Base-by-base conservation (phyloP, 305 asterid genomes). In the Plantago coronopus region DNA sequence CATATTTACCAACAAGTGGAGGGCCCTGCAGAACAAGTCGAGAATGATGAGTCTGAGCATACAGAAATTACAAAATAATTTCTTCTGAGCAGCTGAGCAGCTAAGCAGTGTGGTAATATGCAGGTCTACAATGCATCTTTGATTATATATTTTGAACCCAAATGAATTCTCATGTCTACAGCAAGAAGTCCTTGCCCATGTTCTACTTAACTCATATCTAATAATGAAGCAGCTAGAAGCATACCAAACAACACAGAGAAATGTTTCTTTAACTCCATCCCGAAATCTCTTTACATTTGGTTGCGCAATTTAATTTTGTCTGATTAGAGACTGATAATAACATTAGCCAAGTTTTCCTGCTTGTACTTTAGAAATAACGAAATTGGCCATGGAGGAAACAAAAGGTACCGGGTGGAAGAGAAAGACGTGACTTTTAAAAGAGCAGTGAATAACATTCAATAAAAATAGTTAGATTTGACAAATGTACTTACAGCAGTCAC, bases 1-100 rank as follows among this genome's bases (percentile, higher is more conserved):
- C 98, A 65, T 88, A 86, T 75, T 86, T 91, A 43, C 94, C 98
- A 48, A 74, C 72, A 59, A 84, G 81, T 57, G 98, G 95, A 67
- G 98, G 98, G 22, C 98, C 98, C 98, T 91, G 78, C 70, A 73
- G 27, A 50, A 64, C 62, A 51, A 61, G 19, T 34, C 34, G 34
- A 68, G 61, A 67, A 68, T 43, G 42, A 21, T 7, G 59, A 17
- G 47, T n/a, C 16, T 17, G 43, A 56, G 15, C 27, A 55, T 37
- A 40, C 47, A 1, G 61, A 18, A 29, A 15, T 9, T 7, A 44
- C n/a, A 7, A 4, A 44, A 44, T 44, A 17, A 44, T 13, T 44
- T 44, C n/a, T 44, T 3, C 5, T 44, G 48, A 44, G 17, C 48
- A 44, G 48, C n/a, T n/a, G n/a, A n/a, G n/a, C n/a, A n/a, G n/a